Base-by-base conservation (phyloP, 2,329 filamentous ascomycete species). In the Metarhizium album region DNA sequence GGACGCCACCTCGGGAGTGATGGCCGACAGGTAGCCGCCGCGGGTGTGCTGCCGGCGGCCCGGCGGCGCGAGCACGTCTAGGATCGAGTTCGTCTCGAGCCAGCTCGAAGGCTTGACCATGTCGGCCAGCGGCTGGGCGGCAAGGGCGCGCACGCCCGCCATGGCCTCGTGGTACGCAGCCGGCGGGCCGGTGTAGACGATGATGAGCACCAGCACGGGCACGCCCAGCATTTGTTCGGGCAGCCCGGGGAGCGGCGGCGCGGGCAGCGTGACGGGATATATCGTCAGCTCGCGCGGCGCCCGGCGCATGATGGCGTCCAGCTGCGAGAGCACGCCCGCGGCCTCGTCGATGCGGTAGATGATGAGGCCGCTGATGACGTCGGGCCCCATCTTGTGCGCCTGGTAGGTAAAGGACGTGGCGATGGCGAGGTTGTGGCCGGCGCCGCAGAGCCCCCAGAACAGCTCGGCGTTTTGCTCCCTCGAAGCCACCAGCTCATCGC, bases 381-480 rank as follows among this genome's bases (percentile, higher is more conserved):
- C 14, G 11, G 27, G 45, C 9, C 33, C 45, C n/a, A 46, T 27
- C 33, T n/a, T 46, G 40, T 29, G 40, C 13, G 48, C 48, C 29
- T 45, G 48, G 29, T 45, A 49, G 18, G 40, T 49, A 20, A 45
- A 45, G 40, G 38, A 23, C 24, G 48, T 49, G 40, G 48, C 48
- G 27, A 49, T 23, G 48, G 48, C 48, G n/a, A 49, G 31, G 40
- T 49, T 49, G 48, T 49, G 48, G n/a, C 48, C 48, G 27, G 48
- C 48, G n/a, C 48, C 48, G 40, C 48, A 38, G 5, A 49, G 33
- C 31, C 48, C 48, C 48, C 48, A 49, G 42, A 49, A 49, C 16
- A 49, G 40, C 40, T 49, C 48, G 3, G 40, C 13, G 42, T 49
- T 33, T 23, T 45, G 38, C 31, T 11, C 14, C 22, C 27, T 24